These are phyloP conservation scores for Aspergillus hortae DNA, from an alignment of 2,329 filamentous ascomycete genomes.

Conservation along the genomic window DNA sequence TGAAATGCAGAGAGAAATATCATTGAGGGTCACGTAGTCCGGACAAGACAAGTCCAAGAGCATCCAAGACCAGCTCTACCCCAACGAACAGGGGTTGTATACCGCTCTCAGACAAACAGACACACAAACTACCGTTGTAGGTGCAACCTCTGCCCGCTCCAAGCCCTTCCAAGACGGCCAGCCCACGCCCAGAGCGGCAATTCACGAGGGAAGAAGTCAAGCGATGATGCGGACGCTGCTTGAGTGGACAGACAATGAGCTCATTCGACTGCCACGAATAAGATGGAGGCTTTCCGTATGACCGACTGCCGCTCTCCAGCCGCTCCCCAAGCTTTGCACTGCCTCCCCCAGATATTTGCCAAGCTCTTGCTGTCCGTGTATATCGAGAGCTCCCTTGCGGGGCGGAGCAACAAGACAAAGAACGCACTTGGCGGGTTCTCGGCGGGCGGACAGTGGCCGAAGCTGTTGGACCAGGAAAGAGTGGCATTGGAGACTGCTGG, in stretches of 20 bases:
- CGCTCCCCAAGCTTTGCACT: constrained; percentile 6
- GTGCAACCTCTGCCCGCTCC: not conserved
- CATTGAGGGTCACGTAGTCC: not conserved
- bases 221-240: too few species aligned
- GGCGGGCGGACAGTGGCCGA: not conserved
- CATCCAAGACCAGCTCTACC: not conserved
- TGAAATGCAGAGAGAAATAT: too few species aligned
- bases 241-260: not conserved
- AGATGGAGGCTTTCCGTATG: not conserved
- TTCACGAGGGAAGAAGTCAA: not conserved
- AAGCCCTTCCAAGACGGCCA: not conserved
- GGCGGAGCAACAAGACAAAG: not conserved
- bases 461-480: not conserved
- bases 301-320: not conserved
- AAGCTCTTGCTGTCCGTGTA: too few species aligned
- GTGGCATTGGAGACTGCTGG: not conserved
- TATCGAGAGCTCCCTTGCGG: not conserved
- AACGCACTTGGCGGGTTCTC: not conserved
- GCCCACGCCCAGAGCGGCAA: constrained; percentile 1
- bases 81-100: too few species aligned
- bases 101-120: not conserved
- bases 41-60: not conserved
- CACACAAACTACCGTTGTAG: not conserved
- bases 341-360: constrained; percentile 6
- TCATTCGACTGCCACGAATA: not conserved